Base-by-base conservation (phyloP, 305 asterid species). In the Fraxinus velutina region DNA sequence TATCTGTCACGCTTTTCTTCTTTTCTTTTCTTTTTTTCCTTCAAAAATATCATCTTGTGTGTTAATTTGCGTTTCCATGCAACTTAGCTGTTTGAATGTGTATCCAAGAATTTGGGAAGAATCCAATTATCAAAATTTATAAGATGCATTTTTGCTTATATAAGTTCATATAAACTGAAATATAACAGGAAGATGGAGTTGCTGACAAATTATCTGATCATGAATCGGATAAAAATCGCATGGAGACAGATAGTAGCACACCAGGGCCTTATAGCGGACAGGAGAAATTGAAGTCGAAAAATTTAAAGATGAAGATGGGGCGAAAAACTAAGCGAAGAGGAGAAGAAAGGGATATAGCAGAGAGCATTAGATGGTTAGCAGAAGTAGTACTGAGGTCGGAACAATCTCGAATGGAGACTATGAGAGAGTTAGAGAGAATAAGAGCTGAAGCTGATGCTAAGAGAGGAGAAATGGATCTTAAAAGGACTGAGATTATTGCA, bases 401-500 rank as follows among this genome's bases (percentile, higher is more conserved):
- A 75, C 88, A 93, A 75, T 88, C 95, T 0, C 87, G 98, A 22
- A 84, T 92, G 92, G 97, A 90, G 81, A 90, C 94, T 13, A 91
- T 93, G 92, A 87, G 85, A 80, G 98, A 93, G 80, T 81, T 93
- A 0, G 98, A 93, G 90, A 85, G 90, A 70, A 92, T 92, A 92
- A 88, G 97, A 75, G 93, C 90, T 0, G 98, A 92, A 55, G 90
- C 94, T 0, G 98, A 93, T 73, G 92, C 87, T 15, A 93, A 89
- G 88, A 90, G 97, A 78, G 94, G 90, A 57, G 97, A 93, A 79
- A 87, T 93, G 86, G 98, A 92, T 52, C 97, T 92, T 44, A 91
- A 87, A 80, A 72, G 95, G 55, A 93, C 98, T 0, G 92, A 93
- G 87, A 93, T 93, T 32, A 91, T 93, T 13, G 98, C 95, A 37